phyloP scores from a whole-genome alignment of 345 rosid species.

The Leavenworthia alabamica region DNA sequence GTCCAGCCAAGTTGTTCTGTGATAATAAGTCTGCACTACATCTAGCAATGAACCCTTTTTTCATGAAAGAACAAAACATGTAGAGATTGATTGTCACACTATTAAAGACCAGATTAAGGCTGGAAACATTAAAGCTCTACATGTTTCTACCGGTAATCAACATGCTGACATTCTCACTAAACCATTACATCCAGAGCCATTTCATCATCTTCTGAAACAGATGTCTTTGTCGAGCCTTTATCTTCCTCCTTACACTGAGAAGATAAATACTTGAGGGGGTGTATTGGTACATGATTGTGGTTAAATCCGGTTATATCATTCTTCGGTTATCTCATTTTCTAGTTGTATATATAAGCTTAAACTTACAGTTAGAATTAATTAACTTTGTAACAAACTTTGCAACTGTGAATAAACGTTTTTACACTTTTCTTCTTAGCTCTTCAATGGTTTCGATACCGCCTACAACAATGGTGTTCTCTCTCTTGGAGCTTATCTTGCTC shows the following conservation, averaged over 20 bases:
- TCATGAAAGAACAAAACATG: background rate
- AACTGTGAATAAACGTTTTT: too few species aligned
- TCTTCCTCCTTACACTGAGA: background rate
- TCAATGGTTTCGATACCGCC: too few species aligned
- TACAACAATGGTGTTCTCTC: too few species aligned
- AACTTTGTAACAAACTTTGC: too few species aligned
- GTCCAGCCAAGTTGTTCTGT: background rate
- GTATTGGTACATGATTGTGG: too few species aligned
- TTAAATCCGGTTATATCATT: too few species aligned
- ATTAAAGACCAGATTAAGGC: background rate
- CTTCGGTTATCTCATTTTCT: too few species aligned
- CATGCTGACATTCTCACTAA: background rate
- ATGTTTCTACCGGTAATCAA: background rate
- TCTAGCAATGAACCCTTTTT: background rate
- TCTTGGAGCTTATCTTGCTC: too few species aligned
- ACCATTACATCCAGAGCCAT: background rate
- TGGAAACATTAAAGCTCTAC: fast-evolving
- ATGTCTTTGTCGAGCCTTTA: background rate
- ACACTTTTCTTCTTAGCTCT: too few species aligned
- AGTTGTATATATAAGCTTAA: too few species aligned
- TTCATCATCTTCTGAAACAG: background rate
- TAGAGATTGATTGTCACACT: background rate
- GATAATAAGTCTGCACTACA: too few species aligned
- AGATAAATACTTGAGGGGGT: background rate
- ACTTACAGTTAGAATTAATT: too few species aligned